Evolutionary conservation across 768 basidiomycete species (phyloP), one percentile per base, ranked within the genome.

Genomic region (Phanerochaete sordida): DNA sequence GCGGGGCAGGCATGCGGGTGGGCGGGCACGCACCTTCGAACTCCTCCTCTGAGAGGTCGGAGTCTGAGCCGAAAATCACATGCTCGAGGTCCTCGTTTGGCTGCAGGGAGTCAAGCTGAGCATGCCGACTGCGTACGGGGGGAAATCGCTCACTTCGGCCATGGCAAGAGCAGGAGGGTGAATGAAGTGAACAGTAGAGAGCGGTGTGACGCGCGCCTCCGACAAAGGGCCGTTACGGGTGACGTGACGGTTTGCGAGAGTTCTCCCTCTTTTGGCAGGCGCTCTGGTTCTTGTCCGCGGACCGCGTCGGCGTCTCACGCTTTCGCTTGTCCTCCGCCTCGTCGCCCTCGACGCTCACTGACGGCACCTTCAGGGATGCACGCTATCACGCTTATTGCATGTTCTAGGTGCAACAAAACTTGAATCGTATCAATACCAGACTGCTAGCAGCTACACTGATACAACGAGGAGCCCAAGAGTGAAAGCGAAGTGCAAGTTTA

Each of bases 51-150:
- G 91, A 93, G 9, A 93, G 83, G 62, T 95, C 93, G 2, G 91
- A 92, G 66, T 90, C 90, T 19, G 86, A 88, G 62, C 90, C 91
- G 68, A 93, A 94, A 59, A 93, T 87, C 67, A 88, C 86, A 53
- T 83, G 85, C 59, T 82, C 86, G 33, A 87, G 84, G 21, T 16
- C 26, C 21, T 54, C 53, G 23, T 24, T 26, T 9, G n/a, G 9
- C 59, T 61, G 19, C 47, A 35, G 33, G 23, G 24, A 3, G n/a
- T 49, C 15, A 39, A 2, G 30, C 49, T 47, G 27, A 12, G 26
- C 7, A 28, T 27, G 24, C 21, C 33, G 33, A 16, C 28, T 16
- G 31, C 15, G 4, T 23, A 21, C 6, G 31, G 28, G 3, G 37
- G 9, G 28, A 56, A 23, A 33, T 28, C n/a, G 2, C 31, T 50